Evolutionary conservation across 768 basidiomycete genomes (phyloP), one percentile per base, ranked within the genome.

Genomic region (Rhodotorula kratochvilovae): DNA sequence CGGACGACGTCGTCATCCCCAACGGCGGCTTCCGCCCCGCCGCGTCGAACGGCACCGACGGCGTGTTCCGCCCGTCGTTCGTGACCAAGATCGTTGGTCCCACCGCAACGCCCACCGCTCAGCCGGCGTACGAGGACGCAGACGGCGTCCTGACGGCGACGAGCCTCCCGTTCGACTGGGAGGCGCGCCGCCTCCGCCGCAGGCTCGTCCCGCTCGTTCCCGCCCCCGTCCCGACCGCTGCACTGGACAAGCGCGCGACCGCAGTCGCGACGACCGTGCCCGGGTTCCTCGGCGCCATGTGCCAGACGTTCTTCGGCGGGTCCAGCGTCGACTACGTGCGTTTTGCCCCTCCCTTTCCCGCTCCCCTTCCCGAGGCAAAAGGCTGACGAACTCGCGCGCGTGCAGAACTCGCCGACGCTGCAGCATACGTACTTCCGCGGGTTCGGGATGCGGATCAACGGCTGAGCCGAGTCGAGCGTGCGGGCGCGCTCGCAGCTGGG

Each of bases 281-380:
- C 25, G 61, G 66, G 5, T 72, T 72, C 63, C 25, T 68, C 21
- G 71, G 71, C 29, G 67, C 67, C 5, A 72, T 72, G 71, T 58
- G 29, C 36, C 67, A 76, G 57, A 77, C 76, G 3, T 77, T 77
- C 70, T 77, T 77, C 45, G 74, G 74, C 31, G 76, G 76, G 2
- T 70, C 67, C 27, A 36, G 45, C 27, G 33, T 23, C 23, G 57
- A 60, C 29, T 71, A 65, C 29, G 63, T 65, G 59, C 50, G 56
- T 53, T 48, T 16, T 35, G 21, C 13, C 46, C 15, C 23, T 27
- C n/a, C 15, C 17, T 56, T 25, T 13, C 31, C 16, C 39, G 39
- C 21, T 23, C 25, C 3, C 7, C n/a, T n/a, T n/a, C n/a, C n/a
- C n/a, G n/a, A n/a, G n/a, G n/a, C n/a, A n/a, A n/a, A n/a, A n/a